Conservation (phyloP, 768 basidiomycete genomes). For the Leccinum subtestaceum region DNA sequence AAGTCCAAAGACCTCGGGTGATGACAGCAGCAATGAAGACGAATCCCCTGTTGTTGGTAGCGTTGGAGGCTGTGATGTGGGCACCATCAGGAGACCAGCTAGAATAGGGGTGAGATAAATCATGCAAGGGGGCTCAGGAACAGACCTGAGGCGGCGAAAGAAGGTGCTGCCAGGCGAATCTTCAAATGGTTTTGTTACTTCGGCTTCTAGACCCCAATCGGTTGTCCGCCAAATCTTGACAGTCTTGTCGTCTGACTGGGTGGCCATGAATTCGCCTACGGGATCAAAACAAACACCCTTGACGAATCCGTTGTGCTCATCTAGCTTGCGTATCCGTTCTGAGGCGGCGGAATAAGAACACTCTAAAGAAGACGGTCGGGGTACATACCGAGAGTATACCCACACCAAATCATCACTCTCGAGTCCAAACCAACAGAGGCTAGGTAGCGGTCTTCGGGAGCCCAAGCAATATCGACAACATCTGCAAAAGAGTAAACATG, state of each 20-base stretch:
- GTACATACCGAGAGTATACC: constrained; percentile 75
- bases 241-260: constrained; percentile 92
- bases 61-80: constrained; percentile 95
- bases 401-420: constrained; percentile 90
- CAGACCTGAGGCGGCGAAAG: constrained; percentile 83
- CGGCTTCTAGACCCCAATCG: constrained; percentile 85
- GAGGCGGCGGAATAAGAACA: not conserved
- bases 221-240: constrained; percentile 96
- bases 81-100: constrained; percentile 99
- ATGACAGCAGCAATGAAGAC: constrained; percentile 98
- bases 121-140: not conserved
- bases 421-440: constrained; percentile 95
- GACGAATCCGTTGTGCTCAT: constrained; percentile 92
- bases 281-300: constrained; percentile 99
- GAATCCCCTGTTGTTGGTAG: constrained; percentile 92
- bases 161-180: constrained; percentile 94
- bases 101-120: constrained; percentile 1
- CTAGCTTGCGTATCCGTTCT: constrained; percentile 84
- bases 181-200: constrained; percentile 86
- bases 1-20: constrained; percentile 82
- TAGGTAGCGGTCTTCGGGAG: constrained; percentile 85
- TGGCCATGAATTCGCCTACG: constrained; percentile 96
- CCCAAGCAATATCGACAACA: constrained; percentile 95
- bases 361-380: not conserved
- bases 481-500: constrained; percentile 47